Base-by-base conservation (phyloP, 2,329 filamentous ascomycete genomes). In the Alternaria novae-zelandiae region DNA sequence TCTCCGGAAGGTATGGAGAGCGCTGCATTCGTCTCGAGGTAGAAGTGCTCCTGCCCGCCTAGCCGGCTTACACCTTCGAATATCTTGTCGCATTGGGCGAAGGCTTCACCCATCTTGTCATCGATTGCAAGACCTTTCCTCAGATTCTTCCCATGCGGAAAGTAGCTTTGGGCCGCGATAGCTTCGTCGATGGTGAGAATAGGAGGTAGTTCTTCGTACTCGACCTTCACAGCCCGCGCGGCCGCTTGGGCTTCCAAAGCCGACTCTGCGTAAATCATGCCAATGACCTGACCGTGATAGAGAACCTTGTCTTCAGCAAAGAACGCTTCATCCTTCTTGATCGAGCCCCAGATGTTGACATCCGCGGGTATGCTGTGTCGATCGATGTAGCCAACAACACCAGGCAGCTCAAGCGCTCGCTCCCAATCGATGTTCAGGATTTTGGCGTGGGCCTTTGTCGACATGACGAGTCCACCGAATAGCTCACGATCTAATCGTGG, bases 1-100 rank as follows among this genome's bases (percentile, higher is more conserved):
- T 97, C 95, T 0, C 88, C 88, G 74, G 96, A 96, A 0, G 95
- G 95, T 54, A 97, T 89, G 0, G 88, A 93, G 3, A 97, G 81
- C 47, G 90, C 91, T 2, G 93, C 94, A 67, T 97, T 91, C 0
- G 95, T 97, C 80, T 98, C 95, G 1, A 98, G 86, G 72, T 98
- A 98, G 77, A 98, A 98, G 76, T 98, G 95, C 78, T 98, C 95
- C 76, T 99, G 96, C 0, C 95, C 96, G 54, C 95, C 95, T 86
- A 98, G 96, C 57, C 94, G 86, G 2, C 90, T 87, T 0, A 90
- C 87, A 17, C 95, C 96, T n/a, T 88, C 90, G 70, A 97, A 94
- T 3, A 96, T 85, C 73, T 93, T 87, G 70, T 97, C 94, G 3
- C 88, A 92, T 8, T 89, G 85, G 59, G 87, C 84, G 76, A 97